These are phyloP conservation scores for Drechslerella coelobrocha DNA, from an alignment of 2,329 filamentous ascomycete species.

Conservation along the genomic window DNA sequence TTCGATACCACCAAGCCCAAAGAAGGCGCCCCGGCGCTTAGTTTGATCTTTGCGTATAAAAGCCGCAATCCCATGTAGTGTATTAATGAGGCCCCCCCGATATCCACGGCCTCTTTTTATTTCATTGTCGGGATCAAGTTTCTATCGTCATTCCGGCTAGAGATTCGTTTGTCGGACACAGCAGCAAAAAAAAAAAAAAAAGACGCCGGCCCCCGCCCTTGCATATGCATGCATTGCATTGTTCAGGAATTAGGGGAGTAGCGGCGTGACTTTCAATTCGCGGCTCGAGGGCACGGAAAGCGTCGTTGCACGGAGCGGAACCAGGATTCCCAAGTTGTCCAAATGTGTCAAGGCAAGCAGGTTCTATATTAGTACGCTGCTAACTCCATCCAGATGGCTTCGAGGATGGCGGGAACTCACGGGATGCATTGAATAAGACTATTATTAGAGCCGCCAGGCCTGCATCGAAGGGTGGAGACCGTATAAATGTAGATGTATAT, in stretches of 20 bases:
- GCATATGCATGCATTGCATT: constrained; percentile 44
- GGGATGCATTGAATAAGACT: background rate
- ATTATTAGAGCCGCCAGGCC: background rate
- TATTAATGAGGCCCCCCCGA: background rate
- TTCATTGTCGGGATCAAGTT: constrained; percentile 5
- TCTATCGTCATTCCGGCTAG: constrained; percentile 2
- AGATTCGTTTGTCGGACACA: background rate
- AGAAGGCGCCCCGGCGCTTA: constrained; percentile 47
- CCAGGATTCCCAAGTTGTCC: background rate
- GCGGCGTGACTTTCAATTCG: constrained; percentile 29
- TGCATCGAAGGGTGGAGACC: background rate
- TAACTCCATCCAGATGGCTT: constrained; percentile 6
- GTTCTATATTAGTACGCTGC: background rate
- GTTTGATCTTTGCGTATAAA: constrained; percentile 34
- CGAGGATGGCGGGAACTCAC: background rate
- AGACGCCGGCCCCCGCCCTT: constrained; percentile 33
- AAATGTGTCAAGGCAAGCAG: background rate
- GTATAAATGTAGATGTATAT: background rate
- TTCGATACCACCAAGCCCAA: constrained; percentile 50
- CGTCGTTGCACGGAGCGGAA: background rate
- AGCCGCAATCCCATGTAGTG: constrained; percentile 29
- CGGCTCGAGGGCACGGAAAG: constrained; percentile 14
- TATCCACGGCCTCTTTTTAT: constrained; percentile 6
- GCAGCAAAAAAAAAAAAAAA: no score
- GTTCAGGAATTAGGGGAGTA: constrained; percentile 4